Conservation (phyloP, 73 alveolate species). For the Paramecium primaurelia region DNA sequence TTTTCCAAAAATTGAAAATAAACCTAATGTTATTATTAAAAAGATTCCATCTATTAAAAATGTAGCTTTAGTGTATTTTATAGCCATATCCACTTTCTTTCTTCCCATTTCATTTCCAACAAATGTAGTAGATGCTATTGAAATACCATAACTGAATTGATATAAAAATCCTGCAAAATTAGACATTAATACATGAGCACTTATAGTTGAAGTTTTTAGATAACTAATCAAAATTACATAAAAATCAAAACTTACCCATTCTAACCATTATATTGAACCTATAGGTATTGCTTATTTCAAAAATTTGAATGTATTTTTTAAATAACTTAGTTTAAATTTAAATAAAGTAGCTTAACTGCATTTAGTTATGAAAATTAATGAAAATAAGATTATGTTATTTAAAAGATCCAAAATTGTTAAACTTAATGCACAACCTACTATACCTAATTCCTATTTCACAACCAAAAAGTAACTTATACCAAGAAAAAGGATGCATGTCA, state of each 20-base stretch:
- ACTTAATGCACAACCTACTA: slow-evolving; percentile 26
- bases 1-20: not conserved
- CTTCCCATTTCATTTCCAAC: slow-evolving; percentile 60
- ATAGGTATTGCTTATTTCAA: not conserved
- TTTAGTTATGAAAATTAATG: not conserved
- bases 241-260: not conserved
- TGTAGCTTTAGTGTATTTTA: not conserved
- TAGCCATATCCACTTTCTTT: slow-evolving; percentile 41
- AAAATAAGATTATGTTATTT: not conserved
- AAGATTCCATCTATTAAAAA: not conserved
- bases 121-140: slow-evolving; percentile 44
- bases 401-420: not conserved
- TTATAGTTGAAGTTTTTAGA: not conserved
- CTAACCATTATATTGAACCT: not conserved
- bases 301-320: not conserved
- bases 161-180: slow-evolving; percentile 9
- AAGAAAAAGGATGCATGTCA: not conserved
- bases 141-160: slow-evolving; percentile 27
- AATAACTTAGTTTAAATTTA: not conserved
- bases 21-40: not conserved
- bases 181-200: not conserved
- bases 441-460: not conserved
- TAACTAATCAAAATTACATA: not conserved
- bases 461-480: not conserved
- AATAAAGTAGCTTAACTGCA: not conserved